A percentile compares a stretch with the other conserved stretches of the same genome.
Evolutionary conservation across 176 grass and related monocot species (phyloP).

Genomic region (Themeda triandra): DNA sequence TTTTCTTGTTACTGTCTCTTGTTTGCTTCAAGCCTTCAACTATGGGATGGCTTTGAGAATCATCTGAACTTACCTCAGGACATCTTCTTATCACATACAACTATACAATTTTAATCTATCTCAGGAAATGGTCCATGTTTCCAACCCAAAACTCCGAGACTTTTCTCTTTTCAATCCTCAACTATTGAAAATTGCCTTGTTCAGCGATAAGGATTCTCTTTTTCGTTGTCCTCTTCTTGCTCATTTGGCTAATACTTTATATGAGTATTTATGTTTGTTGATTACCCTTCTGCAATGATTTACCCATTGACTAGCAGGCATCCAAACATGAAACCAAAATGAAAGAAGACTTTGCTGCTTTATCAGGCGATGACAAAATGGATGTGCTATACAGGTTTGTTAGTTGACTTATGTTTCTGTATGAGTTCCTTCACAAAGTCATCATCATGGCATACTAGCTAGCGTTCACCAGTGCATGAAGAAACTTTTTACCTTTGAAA

Average conservation of each 20-base stretch:
- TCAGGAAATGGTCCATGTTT: neutral
- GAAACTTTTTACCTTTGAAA: neutral
- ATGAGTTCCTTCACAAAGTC: constrained; percentile 16
- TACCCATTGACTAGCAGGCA: constrained; percentile 25
- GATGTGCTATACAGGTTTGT: constrained; percentile 64
- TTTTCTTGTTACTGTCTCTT: constrained; percentile 6
- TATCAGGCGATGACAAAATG: constrained; percentile 75
- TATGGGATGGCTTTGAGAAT: neutral
- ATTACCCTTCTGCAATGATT: constrained; percentile 7
- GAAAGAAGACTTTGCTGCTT: constrained; percentile 49
- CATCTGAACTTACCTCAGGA: neutral
- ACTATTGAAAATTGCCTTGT: neutral
- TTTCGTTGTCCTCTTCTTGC: neutral
- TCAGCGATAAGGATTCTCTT: neutral
- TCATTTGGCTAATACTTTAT: neutral
- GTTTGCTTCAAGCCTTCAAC: constrained; percentile 5
- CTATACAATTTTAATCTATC: neutral
- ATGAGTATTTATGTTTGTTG: neutral
- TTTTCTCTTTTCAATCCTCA: neutral
- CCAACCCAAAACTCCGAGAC: neutral
- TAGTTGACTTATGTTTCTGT: constrained; percentile 10
- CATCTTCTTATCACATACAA: constrained; percentile 3
- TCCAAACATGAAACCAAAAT: constrained; percentile 31
- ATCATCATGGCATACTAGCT: neutral
- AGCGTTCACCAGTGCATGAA: neutral